phyloP scores from a whole-genome alignment of 2,329 filamentous ascomycete genomes.

The Sodiomyces alkalinus region DNA sequence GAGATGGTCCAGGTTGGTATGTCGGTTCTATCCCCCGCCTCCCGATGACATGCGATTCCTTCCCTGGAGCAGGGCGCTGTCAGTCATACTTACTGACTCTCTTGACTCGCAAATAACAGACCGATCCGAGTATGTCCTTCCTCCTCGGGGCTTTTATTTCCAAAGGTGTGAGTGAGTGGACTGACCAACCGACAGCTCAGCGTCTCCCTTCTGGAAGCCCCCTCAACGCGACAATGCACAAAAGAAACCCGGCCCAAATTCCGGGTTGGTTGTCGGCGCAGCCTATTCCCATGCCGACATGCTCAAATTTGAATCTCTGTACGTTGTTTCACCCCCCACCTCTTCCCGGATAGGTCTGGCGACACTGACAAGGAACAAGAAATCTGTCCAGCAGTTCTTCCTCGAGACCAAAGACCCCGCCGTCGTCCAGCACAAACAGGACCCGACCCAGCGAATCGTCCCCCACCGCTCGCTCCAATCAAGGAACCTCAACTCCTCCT shows the following conservation, averaged over 20 bases:
- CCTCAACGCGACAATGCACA: conserved; percentile 35
- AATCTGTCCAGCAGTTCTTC: conserved; percentile 39
- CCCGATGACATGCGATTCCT: too few relatives aligned
- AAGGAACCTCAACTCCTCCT: conserved; percentile 44
- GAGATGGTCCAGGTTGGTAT: conserved; percentile 99
- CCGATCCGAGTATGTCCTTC: conserved; percentile 50
- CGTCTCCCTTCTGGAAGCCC: conserved; percentile 77
- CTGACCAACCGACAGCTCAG: conserved; percentile 43
- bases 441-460: conserved; percentile 38
- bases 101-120: conserved; percentile 24
- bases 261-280: conserved; percentile 72
- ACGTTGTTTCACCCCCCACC: conserved; percentile 14
- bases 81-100: conserved; percentile 4
- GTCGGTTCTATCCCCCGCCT: conserved; percentile 15
- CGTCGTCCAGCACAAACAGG: conserved; percentile 40
- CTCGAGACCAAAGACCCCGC: conserved; percentile 62
- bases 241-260: conserved; percentile 42
- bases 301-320: conserved; percentile 74
- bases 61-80: background rate
- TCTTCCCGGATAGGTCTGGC: too few relatives aligned
- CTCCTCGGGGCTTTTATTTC: too few relatives aligned
- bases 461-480: conserved; percentile 33
- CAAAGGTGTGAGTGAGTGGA: too few relatives aligned
- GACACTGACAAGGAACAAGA: conserved; percentile 21
- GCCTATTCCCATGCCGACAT: conserved; percentile 95